Evolutionary conservation across 2,329 filamentous ascomycete species (phyloP), one percentile per base, ranked within the genome.

Genomic region (Metarhizium brunneum): DNA sequence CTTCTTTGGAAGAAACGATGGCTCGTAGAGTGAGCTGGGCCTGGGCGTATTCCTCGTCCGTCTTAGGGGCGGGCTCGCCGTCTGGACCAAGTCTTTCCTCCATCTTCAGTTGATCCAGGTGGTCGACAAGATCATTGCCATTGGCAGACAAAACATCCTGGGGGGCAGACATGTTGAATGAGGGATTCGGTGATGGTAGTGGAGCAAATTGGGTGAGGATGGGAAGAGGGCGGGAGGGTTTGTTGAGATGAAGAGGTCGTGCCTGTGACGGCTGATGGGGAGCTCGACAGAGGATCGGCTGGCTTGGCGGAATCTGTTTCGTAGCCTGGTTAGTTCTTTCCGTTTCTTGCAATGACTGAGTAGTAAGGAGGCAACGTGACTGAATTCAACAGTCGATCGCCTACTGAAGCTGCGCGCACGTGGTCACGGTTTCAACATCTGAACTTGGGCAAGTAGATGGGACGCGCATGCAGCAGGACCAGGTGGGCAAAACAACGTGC

Each of bases 1-100:
- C 94, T 76, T 99, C 94, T 78, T 97, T 97, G 71, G 94, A 96
- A 38, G 94, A 96, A 63, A 99, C 94, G 70, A 99, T 96, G 65
- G 94, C 94, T 70, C 94, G 89, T 61, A 99, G 84, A 59, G 94
- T 99, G 66, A 99, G 81, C 74, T 95, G 89, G 53, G 92, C 85
- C 71, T 91, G 84, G 53, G 90, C 91, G 69, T 99, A 99, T 73
- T 99, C 94, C 71, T 97, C 92, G 65, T 99, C 94, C 57, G 92
- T 95, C 77, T 92, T 94, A 66, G 90, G 92, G 58, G 83, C 82
- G 59, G 83, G 82, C 65, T 92, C 90, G 62, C 88, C 88, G 63
- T 94, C 88, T 52, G 84, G 83, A 50, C 84, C 85, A 54, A 87
- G 76, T 60, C 82, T 79, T 56, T 88, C 86, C 54, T 80, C 79